Evolutionary conservation across 805 yeast species (phyloP), one percentile per base, ranked within the genome.

Genomic region (Myxozyma monticola): DNA sequence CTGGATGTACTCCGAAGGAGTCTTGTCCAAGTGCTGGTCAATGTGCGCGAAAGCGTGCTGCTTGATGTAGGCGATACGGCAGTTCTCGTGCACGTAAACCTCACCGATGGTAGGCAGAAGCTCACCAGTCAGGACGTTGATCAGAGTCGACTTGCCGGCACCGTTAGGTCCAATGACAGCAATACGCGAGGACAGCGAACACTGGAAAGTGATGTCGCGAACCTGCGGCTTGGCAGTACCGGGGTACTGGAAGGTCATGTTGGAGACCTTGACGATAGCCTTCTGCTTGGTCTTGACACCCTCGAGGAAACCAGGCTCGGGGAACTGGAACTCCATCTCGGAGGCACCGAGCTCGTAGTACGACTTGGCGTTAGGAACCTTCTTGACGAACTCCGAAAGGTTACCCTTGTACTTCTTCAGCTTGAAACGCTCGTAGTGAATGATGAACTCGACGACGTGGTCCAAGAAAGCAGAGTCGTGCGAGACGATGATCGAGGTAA

Each of bases 81-180:
- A 86, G 79, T 93, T 93, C 81, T 91, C 98, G 82, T 93, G 99
- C 55, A 90, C 95, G 85, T 93, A 93, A 70, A 93, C 98, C 75
- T 93, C 98, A 89, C 99, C 99, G 48, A 68, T 68, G 63, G 98
- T 93, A 79, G 99, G 99, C 74, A 93, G 80, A 71, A 93, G 85
- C 82, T 93, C 99, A 88, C 99, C 99, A 64, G 99, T 93, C 78
- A 93, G 85, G 59, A 93, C 97, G 74, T 93, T 93, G 75, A 93
- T 91, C 78, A 93, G 83, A 68, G 99, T 93, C 62, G 99, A 91
- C 78, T 93, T 93, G 85, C 99, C 99, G 72, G 99, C 99, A 88
- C 99, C 99, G 78, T 93, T 93, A 76, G 99, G 99, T 77, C 99
- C 99, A 80, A 93, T 91, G 73, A 93, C 98, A 66, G 99, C 99